Conservation (phyloP, 257 asterid genomes). For the Knoxia roxburghii region DNA sequence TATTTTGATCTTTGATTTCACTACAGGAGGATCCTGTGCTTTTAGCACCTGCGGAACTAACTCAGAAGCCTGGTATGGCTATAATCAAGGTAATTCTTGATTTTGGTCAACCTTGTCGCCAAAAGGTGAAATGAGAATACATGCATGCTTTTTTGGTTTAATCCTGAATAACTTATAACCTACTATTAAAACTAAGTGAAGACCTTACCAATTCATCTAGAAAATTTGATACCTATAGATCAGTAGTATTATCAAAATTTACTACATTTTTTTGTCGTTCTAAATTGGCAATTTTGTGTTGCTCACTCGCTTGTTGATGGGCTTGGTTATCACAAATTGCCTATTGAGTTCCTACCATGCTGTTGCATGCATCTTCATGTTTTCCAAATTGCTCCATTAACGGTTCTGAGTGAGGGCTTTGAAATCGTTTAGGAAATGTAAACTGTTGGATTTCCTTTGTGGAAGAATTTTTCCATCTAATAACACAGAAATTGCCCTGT, state of each 20-base stretch:
- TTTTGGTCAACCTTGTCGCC: slow-evolving; percentile 4
- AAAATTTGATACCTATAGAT: not conserved
- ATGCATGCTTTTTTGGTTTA: not conserved
- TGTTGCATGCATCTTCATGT: not conserved
- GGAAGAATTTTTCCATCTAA: not conserved
- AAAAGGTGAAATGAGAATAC: not conserved
- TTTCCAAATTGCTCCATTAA: not conserved
- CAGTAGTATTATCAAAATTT: not conserved
- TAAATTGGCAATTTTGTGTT: not conserved
- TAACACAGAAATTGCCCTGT: not conserved
- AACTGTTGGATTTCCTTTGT: not conserved
- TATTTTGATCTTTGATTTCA: no score
- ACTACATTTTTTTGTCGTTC: not conserved
- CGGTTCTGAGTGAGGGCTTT: not conserved
- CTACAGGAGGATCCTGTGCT: slow-evolving; percentile 86
- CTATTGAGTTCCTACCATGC: no score
- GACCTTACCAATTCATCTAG: not conserved
- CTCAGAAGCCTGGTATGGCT: slow-evolving; percentile 82
- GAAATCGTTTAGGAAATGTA: not conserved
- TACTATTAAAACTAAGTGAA: not conserved
- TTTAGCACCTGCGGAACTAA: slow-evolving; percentile 51
- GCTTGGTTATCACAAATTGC: no score
- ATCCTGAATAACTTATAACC: not conserved
- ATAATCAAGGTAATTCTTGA: slow-evolving; percentile 68
- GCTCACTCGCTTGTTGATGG: not conserved